These are phyloP conservation scores for Lunularia cruciata DNA, from an alignment of 225 moss, liverwort and hornwort species.

Conservation along the genomic window DNA sequence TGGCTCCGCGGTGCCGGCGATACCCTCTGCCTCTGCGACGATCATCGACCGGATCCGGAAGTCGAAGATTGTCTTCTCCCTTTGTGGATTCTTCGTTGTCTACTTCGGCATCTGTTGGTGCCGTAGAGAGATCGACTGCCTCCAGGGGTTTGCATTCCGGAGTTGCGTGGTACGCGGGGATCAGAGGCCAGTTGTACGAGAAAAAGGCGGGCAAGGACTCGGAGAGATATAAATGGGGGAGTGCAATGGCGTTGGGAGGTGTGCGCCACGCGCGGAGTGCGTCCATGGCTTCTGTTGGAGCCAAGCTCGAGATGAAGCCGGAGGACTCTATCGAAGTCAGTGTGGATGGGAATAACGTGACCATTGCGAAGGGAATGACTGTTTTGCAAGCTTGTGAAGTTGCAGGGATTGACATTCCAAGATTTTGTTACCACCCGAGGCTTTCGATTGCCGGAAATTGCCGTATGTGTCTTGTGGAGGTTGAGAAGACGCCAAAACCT, in stretches of 20 bases:
- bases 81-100: conserved; percentile 1
- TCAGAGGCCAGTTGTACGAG: conserved; percentile 15
- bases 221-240: conserved; percentile 20
- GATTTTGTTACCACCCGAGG: conserved; percentile 94
- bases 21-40: conserved; percentile 18
- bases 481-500: conserved; percentile 93
- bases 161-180: conserved; percentile 23
- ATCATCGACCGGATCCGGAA: conserved; percentile 9
- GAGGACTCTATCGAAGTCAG: conserved; percentile 86
- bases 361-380: conserved; percentile 87
- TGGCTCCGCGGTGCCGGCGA: conserved; percentile 35
- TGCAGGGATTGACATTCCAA: conserved; percentile 81
- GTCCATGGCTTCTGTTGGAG: conserved; percentile 50
- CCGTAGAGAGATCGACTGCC: not conserved
- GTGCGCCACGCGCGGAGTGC: conserved; percentile 52
- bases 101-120: not conserved
- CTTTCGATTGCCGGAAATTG: conserved; percentile 96
- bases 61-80: not conserved
- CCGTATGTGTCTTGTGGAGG: conserved; percentile 98
- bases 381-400: conserved; percentile 94
- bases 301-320: conserved; percentile 39
- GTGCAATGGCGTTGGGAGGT: conserved; percentile 37
- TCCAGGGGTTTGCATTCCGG: conserved; percentile 26
- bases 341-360: conserved; percentile 71
- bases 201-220: conserved; percentile 5